These are phyloP conservation scores for Penicillium bialowiezense DNA, from an alignment of 495 filamentous ascomycete species.

Conservation along the genomic window DNA sequence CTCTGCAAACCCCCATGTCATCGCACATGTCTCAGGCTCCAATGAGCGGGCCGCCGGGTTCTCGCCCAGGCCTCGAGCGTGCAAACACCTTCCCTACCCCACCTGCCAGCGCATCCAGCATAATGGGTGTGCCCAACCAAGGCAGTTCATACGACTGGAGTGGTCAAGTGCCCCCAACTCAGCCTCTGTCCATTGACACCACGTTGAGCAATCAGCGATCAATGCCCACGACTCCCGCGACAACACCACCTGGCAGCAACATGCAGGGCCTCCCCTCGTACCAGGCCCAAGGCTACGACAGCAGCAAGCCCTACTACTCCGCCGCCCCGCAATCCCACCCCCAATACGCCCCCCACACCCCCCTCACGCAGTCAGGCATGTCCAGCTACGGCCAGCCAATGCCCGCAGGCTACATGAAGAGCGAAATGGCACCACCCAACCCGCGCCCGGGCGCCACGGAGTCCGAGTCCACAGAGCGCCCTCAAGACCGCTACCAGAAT, in stretches of 20 bases:
- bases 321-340: slow-evolving; percentile 65
- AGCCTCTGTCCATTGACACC: slow-evolving; percentile 83
- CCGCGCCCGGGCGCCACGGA: slow-evolving; percentile 53
- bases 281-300: slow-evolving; percentile 69
- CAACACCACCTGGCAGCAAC: slow-evolving; percentile 79
- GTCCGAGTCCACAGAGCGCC: slow-evolving; percentile 63
- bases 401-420: slow-evolving; percentile 73
- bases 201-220: slow-evolving; percentile 77
- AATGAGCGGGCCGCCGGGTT: slow-evolving; percentile 70
- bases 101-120: slow-evolving; percentile 85
- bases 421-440: slow-evolving; percentile 87
- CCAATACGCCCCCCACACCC: slow-evolving; percentile 64
- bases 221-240: slow-evolving; percentile 90
- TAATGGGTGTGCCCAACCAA: slow-evolving; percentile 76
- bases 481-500: slow-evolving; percentile 60
- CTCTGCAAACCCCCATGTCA: slow-evolving; percentile 66
- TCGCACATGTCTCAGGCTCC: slow-evolving; percentile 66
- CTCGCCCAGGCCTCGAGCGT: slow-evolving; percentile 73
- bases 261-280: slow-evolving; percentile 78
- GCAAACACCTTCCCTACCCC: slow-evolving; percentile 92
- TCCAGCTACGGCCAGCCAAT: slow-evolving; percentile 61
- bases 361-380: slow-evolving; percentile 64
- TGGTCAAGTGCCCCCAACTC: slow-evolving; percentile 61
- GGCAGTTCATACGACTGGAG: slow-evolving; percentile 75
- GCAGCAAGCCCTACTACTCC: slow-evolving; percentile 77